Evolutionary conservation across 1,284 basidiomycete genomes (phyloP), one percentile per base, ranked within the genome.

Genomic region (Tremellales sp.): DNA sequence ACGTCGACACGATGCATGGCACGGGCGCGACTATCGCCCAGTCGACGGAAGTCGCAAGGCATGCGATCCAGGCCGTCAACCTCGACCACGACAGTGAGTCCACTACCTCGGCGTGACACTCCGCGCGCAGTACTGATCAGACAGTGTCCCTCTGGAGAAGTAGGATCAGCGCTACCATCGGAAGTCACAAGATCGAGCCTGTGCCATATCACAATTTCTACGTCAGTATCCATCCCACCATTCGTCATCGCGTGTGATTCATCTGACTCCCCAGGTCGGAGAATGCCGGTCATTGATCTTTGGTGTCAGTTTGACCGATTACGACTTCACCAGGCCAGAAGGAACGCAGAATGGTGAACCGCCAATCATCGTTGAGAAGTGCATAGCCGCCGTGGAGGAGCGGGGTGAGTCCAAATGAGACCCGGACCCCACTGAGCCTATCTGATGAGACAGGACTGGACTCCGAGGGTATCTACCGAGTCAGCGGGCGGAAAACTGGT

Each of bases 301-400:
- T 68, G 94, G 94, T 22, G 85, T 97, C 55, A 85, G 83, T 56
- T 75, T 99, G 47, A 84, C 86, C 46, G 93, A 97, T 70, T 97
- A 98, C 68, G 89, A 92, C 11, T 90, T 86, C 26, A 82, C 87
- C 4, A 83, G 89, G 54, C 81, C 82, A 43, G 79, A 78, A 33
- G 85, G 88, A 37, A 81, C 82, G 10, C 82, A 89, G 58, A 70
- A 74, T 21, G 72, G 72, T 3, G 49, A 65, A 25, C 79, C 88
- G 2, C 94, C 94, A 0, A 85, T 85, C 65, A 86, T 97, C 49
- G 79, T 97, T 10, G 80, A 80, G 51, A 83, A 93, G 56, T 93
- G 89, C 70, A 84, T 96, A 51, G 78, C 81, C 46, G 90, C 90
- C 59, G 82, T 97, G 33, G 90, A 96, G 63, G 78, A 79, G 56